Base-by-base conservation (phyloP, 352 stramenopile species). In the Phytopythium ostracodes region DNA sequence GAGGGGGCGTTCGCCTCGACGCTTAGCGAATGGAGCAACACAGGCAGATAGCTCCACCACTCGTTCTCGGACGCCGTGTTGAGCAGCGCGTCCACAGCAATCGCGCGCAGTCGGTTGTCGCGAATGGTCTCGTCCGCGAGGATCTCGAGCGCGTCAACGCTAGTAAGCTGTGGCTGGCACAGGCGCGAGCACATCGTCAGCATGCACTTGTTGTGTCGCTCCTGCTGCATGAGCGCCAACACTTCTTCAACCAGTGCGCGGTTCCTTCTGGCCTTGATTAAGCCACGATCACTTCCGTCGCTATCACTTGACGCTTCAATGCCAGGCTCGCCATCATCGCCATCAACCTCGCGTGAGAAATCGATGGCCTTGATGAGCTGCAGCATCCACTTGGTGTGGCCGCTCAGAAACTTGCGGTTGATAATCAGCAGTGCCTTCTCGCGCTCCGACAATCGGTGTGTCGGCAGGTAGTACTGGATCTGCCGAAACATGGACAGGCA, bases 401-500 rank as follows among this genome's bases (percentile, higher is more conserved):
- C 86, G 20, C 67, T 65, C 12, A 95, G 60, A 49, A 93, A 93
- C 51, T 70, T 69, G n/a, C 86, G 82, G 42, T 95, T 95, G 56
- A 91, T 88, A 27, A 92, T 75, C 36, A 95, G 58, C 60, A 90
- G 69, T 40, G 84, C 72, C 65, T 90, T 88, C 59, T 95, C 84
- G 24, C 81, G 67, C 47, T 81, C 75, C 6, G 84, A 92, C 17
- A 93, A 59, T 10, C 79, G 75, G 62, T 95, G 86, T 14, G 80
- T 88, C 17, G 86, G 86, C 27, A 95, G 59, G 64, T 92, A 93
- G 46, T 95, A 95, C 63, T 95, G 86, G 62, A 95, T 92, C 73
- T 94, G 85, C 31, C 85, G 85, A 42, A 94, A 92, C 78, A 86
- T 92, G 18, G 85, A 94, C n/a, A 94, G 66, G 27, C 85, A 91